Evolutionary conservation across 257 asterid species (phyloP).

Genomic region (Agastache rugosa): DNA sequence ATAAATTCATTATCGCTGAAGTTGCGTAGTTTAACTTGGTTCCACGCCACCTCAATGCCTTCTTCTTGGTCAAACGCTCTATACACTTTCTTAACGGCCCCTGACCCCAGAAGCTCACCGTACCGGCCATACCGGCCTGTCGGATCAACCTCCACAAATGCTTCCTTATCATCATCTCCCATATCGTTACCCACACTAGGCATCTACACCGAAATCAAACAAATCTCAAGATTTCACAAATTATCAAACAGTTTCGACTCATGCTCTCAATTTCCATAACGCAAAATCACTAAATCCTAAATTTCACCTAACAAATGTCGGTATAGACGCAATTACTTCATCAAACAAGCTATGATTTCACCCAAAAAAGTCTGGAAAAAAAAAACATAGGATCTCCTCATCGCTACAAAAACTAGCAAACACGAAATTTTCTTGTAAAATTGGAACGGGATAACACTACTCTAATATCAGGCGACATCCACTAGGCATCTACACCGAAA

Average conservation of each 20-base stretch:
- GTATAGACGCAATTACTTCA: neutral
- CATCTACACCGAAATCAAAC: constrained; percentile 33
- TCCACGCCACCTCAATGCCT: constrained; percentile 96
- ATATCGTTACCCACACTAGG: constrained; percentile 41
- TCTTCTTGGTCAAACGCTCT: constrained; percentile 89
- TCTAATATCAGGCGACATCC: neutral
- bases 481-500: constrained; percentile 37
- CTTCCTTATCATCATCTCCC: constrained; percentile 55
- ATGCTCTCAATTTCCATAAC: neutral
- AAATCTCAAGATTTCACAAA: neutral
- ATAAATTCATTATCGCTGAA: constrained; percentile 55
- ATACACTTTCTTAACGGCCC: constrained; percentile 81
- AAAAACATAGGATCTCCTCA: neutral
- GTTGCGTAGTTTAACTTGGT: constrained; percentile 69
- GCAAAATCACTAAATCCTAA: neutral
- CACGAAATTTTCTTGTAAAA: neutral
- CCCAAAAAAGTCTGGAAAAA: neutral
- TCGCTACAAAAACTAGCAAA: neutral
- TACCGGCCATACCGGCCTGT: constrained; percentile 81
- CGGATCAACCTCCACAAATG: constrained; percentile 75
- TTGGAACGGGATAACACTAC: neutral
- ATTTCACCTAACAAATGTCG: neutral
- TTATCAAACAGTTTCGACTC: neutral
- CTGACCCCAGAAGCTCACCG: constrained; percentile 70
- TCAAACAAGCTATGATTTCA: constrained; percentile 8